Percentiles rank a stretch among this genome's conserved stretches.
phyloP scores from a whole-genome alignment of 768 basidiomycete genomes.

The Coprinopsis strossmayeri region DNA sequence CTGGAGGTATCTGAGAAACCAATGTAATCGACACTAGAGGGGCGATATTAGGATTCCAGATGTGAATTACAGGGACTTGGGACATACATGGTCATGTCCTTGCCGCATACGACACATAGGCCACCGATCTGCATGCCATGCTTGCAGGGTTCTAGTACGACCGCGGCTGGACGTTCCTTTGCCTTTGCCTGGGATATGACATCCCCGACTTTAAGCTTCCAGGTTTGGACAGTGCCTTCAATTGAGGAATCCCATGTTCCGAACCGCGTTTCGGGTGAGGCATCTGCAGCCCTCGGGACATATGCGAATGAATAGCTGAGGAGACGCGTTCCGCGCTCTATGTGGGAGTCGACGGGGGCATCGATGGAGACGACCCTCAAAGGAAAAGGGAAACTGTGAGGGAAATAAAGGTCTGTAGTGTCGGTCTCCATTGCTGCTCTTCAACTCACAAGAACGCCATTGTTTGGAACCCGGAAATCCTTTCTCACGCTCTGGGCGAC shows the following conservation, averaged over 20 bases:
- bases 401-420: constrained; percentile 72
- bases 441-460: no score
- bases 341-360: constrained; percentile 31
- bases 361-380: constrained; percentile 73
- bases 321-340: constrained; percentile 71
- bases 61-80: constrained; percentile 9
- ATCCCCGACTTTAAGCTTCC: constrained; percentile 65
- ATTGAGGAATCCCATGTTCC: constrained; percentile 89
- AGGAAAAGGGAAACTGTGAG: constrained; percentile 78
- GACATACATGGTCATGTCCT: constrained; percentile 86
- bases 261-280: constrained; percentile 61
- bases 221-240: constrained; percentile 68
- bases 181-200: constrained; percentile 54
- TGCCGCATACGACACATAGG: constrained; percentile 90
- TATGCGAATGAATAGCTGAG: constrained; percentile 81
- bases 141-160: constrained; percentile 87
- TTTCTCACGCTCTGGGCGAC: no score
- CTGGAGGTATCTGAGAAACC: constrained; percentile 83
- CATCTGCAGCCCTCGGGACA: constrained; percentile 35
- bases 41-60: constrained; percentile 8
- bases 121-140: constrained; percentile 92
- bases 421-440: constrained; percentile 26
- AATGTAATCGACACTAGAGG: constrained; percentile 67
- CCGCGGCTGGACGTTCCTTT: constrained; percentile 52
- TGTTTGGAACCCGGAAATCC: no score